Conservation (phyloP, 148 eudicot genomes). For the Polygonum aviculare region DNA sequence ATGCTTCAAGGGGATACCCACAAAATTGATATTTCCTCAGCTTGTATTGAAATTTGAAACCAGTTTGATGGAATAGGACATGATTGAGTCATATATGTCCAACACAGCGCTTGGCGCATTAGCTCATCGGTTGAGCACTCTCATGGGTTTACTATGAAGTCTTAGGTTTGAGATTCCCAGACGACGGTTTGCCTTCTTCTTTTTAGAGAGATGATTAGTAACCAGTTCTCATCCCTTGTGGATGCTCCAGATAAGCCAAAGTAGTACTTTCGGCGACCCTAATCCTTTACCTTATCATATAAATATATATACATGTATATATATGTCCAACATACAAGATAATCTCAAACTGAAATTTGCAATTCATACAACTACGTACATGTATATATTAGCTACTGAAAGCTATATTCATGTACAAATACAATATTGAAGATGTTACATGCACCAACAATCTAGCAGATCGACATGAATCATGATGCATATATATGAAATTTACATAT, state of each 20-base stretch:
- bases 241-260: no score
- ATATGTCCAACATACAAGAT: background rate
- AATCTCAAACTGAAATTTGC: background rate
- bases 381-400: background rate
- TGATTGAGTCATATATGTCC: background rate
- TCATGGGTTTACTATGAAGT: no score
- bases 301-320: no score
- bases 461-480: background rate
- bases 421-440: background rate
- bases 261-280: no score
- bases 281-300: no score
- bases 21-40: background rate
- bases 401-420: background rate
- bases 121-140: no score
- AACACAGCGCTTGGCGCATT: no score
- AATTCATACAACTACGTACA: no score
- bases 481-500: background rate
- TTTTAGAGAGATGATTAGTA: no score
- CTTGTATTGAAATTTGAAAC: background rate
- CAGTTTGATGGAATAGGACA: background rate
- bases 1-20: background rate
- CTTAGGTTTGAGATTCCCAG: no score
- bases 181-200: no score
- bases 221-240: no score
- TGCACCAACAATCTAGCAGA: background rate